phyloP scores from a whole-genome alignment of 2,329 filamentous ascomycete genomes.

The Talaromyces pinophilus region DNA sequence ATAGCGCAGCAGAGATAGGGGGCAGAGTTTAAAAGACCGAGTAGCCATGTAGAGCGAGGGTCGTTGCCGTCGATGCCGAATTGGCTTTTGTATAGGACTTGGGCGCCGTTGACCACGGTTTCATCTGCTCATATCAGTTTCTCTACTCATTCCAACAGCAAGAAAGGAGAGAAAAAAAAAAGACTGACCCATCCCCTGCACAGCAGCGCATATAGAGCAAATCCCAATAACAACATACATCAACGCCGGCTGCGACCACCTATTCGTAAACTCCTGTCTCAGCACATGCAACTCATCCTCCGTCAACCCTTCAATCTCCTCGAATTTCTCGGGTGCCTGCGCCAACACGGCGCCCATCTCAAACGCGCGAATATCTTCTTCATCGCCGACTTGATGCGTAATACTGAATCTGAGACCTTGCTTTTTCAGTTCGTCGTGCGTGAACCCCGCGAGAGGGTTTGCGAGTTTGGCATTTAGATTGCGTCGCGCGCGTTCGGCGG shows the following conservation, averaged over 20 bases:
- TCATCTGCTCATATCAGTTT: slow-evolving; percentile 51
- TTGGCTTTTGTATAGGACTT: slow-evolving; percentile 63
- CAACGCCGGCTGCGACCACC: slow-evolving; percentile 68
- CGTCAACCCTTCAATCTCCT: slow-evolving; percentile 56
- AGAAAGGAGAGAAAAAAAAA: background rate
- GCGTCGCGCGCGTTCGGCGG: slow-evolving; percentile 44
- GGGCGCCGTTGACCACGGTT: slow-evolving; percentile 69
- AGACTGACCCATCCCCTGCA: slow-evolving; percentile 65
- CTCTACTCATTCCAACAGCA: background rate
- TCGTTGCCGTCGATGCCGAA: slow-evolving; percentile 60
- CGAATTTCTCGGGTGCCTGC: slow-evolving; percentile 54
- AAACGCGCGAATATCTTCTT: slow-evolving; percentile 61
- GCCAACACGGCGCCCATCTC: slow-evolving; percentile 62
- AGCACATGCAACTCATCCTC: slow-evolving; percentile 61
- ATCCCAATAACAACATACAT: slow-evolving; percentile 67
- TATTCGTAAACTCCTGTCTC: slow-evolving; percentile 62
- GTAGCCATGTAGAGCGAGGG: slow-evolving; percentile 58
- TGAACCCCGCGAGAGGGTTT: slow-evolving; percentile 55
- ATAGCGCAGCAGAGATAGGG: slow-evolving; percentile 65
- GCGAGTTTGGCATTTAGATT: slow-evolving; percentile 54
- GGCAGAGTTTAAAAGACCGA: slow-evolving; percentile 62
- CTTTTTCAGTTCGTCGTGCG: slow-evolving; percentile 53
- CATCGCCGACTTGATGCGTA: slow-evolving; percentile 56
- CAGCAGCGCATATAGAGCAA: slow-evolving; percentile 68
- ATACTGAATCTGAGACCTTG: slow-evolving; percentile 62